Conservation (phyloP, 441 rosid species). For the Populus hybrid region DNA sequence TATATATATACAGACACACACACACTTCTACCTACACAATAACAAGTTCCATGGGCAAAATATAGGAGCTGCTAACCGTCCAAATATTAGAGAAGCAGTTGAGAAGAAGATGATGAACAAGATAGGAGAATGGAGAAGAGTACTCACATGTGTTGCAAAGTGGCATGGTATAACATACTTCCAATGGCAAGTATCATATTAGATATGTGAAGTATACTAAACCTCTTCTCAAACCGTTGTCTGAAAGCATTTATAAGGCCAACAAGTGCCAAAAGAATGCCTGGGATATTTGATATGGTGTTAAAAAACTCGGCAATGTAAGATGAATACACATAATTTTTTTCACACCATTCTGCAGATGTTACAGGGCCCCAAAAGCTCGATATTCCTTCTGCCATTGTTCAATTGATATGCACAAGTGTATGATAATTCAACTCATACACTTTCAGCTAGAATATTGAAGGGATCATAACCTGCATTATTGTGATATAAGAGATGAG, state of each 20-base stretch:
- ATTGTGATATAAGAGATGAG: constrained; percentile 2
- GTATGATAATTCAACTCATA: constrained; percentile 16
- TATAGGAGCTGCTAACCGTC: neutral
- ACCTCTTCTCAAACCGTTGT: constrained; percentile 93
- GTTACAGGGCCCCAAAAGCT: constrained; percentile 99
- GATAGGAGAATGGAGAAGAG: neutral
- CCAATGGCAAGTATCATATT: constrained; percentile 45
- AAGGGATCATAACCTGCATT: constrained; percentile 30
- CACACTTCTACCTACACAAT: neutral
- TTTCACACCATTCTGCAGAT: constrained; percentile 83
- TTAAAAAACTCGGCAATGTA: constrained; percentile 89
- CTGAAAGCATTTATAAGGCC: constrained; percentile 79
- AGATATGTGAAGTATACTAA: constrained; percentile 80
- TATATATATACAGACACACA: too few relatives aligned
- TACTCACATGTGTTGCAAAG: constrained; percentile 75
- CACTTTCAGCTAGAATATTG: constrained; percentile 17
- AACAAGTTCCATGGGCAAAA: too few relatives aligned
- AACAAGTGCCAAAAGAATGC: constrained; percentile 67
- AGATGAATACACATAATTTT: constrained; percentile 64
- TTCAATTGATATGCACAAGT: constrained; percentile 19
- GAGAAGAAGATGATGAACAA: neutral
- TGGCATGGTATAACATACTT: constrained; percentile 87
- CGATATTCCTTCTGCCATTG: constrained; percentile 72
- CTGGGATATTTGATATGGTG: constrained; percentile 69
- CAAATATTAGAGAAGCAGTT: neutral